Evolutionary conservation across 164 flowering plant species (phyloP).

Genomic region (Berberis thunbergii): DNA sequence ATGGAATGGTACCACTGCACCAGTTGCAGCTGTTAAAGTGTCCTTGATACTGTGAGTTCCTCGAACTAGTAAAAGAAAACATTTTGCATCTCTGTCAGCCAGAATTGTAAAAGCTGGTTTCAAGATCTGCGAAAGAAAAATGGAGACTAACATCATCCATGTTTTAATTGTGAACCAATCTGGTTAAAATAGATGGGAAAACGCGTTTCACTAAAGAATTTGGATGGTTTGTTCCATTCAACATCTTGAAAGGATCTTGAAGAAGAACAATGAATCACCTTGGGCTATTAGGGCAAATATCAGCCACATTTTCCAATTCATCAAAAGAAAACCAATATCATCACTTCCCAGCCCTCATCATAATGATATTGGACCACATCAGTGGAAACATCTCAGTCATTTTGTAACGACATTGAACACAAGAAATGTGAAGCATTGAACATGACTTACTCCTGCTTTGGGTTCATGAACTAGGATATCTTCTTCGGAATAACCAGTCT

Average conservation of each 20-base stretch:
- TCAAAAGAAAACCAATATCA: too few species aligned
- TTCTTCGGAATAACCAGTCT: slow-evolving; percentile 70
- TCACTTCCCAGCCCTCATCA: too few species aligned
- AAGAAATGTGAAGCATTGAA: background rate
- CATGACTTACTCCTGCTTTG: slow-evolving; percentile 81
- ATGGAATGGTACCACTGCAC: slow-evolving; percentile 96
- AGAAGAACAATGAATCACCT: too few species aligned
- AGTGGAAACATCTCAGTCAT: too few species aligned
- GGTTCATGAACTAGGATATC: slow-evolving; percentile 93
- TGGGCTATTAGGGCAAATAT: too few species aligned
- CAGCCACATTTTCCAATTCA: too few species aligned
- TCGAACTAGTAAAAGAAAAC: slow-evolving; percentile 74
- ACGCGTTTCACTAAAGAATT: too few species aligned
- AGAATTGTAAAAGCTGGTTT: slow-evolving; percentile 95
- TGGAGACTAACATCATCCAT: background rate
- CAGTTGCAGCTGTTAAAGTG: slow-evolving; percentile 94
- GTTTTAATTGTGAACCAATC: background rate
- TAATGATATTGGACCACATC: too few species aligned
- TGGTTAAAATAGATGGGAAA: background rate
- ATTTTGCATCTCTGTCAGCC: slow-evolving; percentile 47
- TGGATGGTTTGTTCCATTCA: too few species aligned
- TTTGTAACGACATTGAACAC: too few species aligned
- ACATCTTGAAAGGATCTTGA: too few species aligned
- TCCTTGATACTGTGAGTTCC: slow-evolving; percentile 98
- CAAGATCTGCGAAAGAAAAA: slow-evolving; percentile 54